Percentiles rank a stretch among this genome's conserved stretches.
Evolutionary conservation across 768 basidiomycete genomes (phyloP).

Genomic region (Hericium rajendrae): DNA sequence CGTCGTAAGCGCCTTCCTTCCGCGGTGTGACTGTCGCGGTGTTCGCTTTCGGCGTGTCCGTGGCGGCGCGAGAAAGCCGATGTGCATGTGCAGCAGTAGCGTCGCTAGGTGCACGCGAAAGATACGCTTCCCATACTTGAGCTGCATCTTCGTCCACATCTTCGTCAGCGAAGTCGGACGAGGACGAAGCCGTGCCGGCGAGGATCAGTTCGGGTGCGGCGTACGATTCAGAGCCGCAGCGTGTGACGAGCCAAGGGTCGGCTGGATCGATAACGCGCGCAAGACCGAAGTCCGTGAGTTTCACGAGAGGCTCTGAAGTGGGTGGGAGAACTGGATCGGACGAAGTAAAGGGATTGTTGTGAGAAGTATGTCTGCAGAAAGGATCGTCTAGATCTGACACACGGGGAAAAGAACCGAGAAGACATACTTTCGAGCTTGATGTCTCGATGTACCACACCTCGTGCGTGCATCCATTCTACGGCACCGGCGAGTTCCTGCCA

Average conservation of each 20-base stretch:
- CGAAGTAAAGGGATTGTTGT: constrained; percentile 34
- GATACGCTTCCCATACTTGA: constrained; percentile 15
- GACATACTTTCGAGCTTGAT: constrained; percentile 68
- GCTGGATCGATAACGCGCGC: constrained; percentile 69
- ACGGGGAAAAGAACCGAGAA: neutral
- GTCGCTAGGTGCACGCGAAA: constrained; percentile 11
- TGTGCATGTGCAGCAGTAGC: neutral
- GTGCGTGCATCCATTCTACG: constrained; percentile 82
- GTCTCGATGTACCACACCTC: constrained; percentile 81
- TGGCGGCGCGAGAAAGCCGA: neutral
- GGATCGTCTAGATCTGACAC: neutral
- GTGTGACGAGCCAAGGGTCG: constrained; percentile 55
- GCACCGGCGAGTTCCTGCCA: constrained; percentile 71
- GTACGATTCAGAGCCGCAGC: constrained; percentile 85
- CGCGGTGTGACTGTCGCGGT: constrained; percentile 30
- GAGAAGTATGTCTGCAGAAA: constrained; percentile 58
- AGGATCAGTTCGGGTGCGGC: constrained; percentile 73
- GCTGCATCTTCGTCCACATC: neutral
- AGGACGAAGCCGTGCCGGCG: constrained; percentile 3
- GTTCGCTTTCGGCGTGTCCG: constrained; percentile 30
- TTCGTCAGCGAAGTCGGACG: neutral
- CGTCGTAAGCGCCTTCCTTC: constrained; percentile 57
- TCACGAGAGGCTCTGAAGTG: constrained; percentile 44
- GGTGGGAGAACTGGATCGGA: constrained; percentile 31
- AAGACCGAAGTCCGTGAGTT: constrained; percentile 86